Base-by-base conservation (phyloP, 2,329 filamentous ascomycete species). In the Hymenoscyphus occultus region DNA sequence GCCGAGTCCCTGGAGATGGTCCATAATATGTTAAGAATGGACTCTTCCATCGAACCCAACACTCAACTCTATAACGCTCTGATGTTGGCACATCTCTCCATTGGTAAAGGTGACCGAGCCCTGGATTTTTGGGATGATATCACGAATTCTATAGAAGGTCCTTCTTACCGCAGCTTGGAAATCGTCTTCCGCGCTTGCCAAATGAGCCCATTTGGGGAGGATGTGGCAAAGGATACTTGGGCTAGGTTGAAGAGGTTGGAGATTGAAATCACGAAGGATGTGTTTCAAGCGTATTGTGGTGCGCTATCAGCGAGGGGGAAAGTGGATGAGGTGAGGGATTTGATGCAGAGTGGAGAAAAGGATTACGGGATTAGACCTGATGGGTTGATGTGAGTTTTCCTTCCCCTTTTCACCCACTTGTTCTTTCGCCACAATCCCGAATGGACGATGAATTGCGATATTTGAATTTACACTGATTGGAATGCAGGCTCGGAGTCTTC, bases 1-100 rank as follows among this genome's bases (percentile, higher is more conserved):
- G 73, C 78, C 1, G 87, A 91, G 64, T 87, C 87, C 54, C 79
- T 97, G 22, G 86, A 87, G 65, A 86, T 90, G 67, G 85, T 96
- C 1, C 90, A 97, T 79, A 97, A 97, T 75, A 94, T 97, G 86
- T 83, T 97, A 70, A 98, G 97, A 79, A 88, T 97, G 76, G 95
- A 99, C 76, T 84, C 88, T n/a, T 85, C 86, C 54, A 83, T 98
- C 45, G 87, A 93, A 71, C 83, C 89, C 4, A 88, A 85, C 71
- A 98, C 94, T 0, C 82, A 81, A 63, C 81, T 98, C 1, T 86
- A 90, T 71, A 98, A 97, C 72, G 87, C 90, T 0, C 80, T 98
- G 59, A 97, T 99, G 88, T 82, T 95, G 13, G 93, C 92, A 0
- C 94, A 96, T 74, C 86, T 87, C 0, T 84, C 86, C 0, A 90